Evolutionary conservation across 805 yeast species (phyloP), one percentile per base, ranked within the genome.

Genomic region (Clavispora vitiphila): DNA sequence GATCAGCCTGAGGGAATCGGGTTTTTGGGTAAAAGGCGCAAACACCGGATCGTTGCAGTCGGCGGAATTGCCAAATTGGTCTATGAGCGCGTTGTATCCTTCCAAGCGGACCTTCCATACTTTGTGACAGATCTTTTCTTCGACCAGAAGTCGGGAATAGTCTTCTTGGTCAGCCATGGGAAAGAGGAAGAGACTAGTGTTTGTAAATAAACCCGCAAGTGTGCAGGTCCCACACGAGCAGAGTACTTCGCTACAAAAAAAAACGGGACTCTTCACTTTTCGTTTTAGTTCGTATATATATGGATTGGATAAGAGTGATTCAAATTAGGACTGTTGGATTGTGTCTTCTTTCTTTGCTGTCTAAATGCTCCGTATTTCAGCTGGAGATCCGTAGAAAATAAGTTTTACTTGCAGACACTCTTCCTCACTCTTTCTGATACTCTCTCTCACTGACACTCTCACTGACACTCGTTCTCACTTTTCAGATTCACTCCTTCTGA

Each of bases 21-120:
- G 83, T 41, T 70, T 74, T 14, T 62, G 55, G 45, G 78, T 57
- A 55, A 75, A 78, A 3, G 67, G 67, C 18, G 61, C 61, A 53
- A 84, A 81, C 37, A 80, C 71, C 2, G 64, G 71, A 49, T 79
- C 87, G n/a, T 69, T 58, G 43, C 76, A 81, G 46, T 71, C 69
- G 3, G 79, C 70, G 1, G 86, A 75, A 37, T 60, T 66, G 37
- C 73, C 67, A 53, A 86, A 84, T 31, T 55, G 59, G 32, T 66
- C 65, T 16, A 70, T 64, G 39, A 81, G 56, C 52, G 86, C 91
- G 41, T 81, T 84, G 60, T 90, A 91, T 0, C 91, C 96, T 14
- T 71, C 77, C 41, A 76, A 66, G 46, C 99, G 80, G 11, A 80
- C 97, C 62, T 88, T 90, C 98, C 98, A 93, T 5, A 66, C 53